phyloP scores from a whole-genome alignment of 495 filamentous ascomycete species.

The Penicillium fimorum region DNA sequence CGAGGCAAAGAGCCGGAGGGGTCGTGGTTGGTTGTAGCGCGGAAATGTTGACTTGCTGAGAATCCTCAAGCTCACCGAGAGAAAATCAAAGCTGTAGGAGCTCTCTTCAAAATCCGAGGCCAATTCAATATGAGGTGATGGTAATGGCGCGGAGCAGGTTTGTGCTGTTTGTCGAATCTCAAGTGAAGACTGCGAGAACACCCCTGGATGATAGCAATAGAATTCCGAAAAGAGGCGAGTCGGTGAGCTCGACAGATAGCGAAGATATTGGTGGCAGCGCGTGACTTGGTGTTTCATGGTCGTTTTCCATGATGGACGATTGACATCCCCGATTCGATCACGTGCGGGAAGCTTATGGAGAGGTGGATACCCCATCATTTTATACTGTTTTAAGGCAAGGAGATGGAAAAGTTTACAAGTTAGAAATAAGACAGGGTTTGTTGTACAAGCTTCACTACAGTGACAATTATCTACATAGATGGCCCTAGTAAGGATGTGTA shows the following conservation, averaged over 20 bases:
- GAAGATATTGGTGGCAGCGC: background rate
- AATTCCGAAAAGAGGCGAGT: background rate
- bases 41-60: background rate
- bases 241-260: background rate
- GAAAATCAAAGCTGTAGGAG: background rate
- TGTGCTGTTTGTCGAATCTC: background rate
- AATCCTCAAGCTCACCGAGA: background rate
- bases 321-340: constrained; percentile 12
- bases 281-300: constrained; percentile 1
- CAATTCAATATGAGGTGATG: background rate
- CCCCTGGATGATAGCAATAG: background rate
- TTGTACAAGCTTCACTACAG: background rate
- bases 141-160: background rate
- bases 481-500: constrained; percentile 14
- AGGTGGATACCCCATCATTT: background rate
- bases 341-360: constrained; percentile 7
- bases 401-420: background rate
- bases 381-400: background rate
- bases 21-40: background rate
- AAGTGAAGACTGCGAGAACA: background rate
- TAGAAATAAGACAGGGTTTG: background rate
- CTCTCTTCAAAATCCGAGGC: background rate
- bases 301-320: constrained; percentile 9
- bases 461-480: background rate
- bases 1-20: constrained; percentile 1